phyloP scores from a whole-genome alignment of 176 grass and related monocot species.

The Carex kokanica region DNA sequence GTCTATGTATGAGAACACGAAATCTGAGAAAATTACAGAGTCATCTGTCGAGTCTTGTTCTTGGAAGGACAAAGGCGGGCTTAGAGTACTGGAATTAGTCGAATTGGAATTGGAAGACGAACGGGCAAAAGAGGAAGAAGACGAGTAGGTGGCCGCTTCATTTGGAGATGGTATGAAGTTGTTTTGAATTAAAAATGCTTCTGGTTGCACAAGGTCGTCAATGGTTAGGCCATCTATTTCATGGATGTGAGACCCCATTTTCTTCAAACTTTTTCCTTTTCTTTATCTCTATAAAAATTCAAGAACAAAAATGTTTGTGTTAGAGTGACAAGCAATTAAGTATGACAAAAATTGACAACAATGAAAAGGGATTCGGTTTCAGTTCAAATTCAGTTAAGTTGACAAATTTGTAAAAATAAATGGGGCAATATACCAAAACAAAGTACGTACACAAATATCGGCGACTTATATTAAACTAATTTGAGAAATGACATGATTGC shows the following conservation, averaged over 20 bases:
- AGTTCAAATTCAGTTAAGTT: neutral
- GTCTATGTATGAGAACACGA: constrained; percentile 61
- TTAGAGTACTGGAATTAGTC: constrained; percentile 44
- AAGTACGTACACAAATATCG: too few species aligned
- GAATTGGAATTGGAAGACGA: constrained; percentile 34
- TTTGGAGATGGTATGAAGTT: neutral
- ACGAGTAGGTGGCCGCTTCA: neutral
- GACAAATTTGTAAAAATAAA: too few species aligned
- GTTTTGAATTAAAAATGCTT: neutral
- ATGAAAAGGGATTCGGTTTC: neutral
- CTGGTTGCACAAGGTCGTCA: constrained; percentile 2
- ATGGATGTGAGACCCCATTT: constrained; percentile 25
- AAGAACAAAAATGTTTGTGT: neutral
- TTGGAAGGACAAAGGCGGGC: constrained; percentile 40
- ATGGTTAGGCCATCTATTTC: neutral
- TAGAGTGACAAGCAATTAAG: neutral
- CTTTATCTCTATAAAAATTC: neutral
- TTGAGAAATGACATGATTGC: neutral
- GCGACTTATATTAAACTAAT: neutral
- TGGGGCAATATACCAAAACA: too few species aligned
- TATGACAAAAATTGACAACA: neutral
- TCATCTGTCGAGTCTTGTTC: constrained; percentile 24
- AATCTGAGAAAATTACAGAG: constrained; percentile 35
- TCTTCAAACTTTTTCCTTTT: neutral
- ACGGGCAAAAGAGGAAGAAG: constrained; percentile 39